A percentile compares a stretch with the other conserved stretches of the same genome.
phyloP scores from a whole-genome alignment of 495 filamentous ascomycete species.

The Aspergillus heteromorphus region DNA sequence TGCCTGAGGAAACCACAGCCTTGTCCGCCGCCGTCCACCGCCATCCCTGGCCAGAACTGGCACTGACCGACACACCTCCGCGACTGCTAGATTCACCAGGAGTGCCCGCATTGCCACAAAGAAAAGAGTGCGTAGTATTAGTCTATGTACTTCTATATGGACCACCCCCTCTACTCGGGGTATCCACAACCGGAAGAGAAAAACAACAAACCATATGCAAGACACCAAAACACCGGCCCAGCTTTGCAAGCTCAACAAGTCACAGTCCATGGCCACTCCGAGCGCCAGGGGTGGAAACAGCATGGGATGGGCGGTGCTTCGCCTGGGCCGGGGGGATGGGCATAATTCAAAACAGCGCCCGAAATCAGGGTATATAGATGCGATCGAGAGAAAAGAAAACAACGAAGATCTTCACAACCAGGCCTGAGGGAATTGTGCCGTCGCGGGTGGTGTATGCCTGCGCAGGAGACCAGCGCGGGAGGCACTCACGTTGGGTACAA shows the following conservation, averaged over 20 bases:
- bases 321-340: not conserved
- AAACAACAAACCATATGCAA: slow-evolving; percentile 1
- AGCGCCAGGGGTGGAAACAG: not conserved
- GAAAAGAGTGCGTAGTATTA: slow-evolving; percentile 7
- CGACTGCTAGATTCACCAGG: no score
- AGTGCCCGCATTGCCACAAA: not conserved
- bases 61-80: no score
- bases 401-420: not conserved
- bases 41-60: not conserved
- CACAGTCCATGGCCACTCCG: not conserved
- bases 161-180: slow-evolving; percentile 8
- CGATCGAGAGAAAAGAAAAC: not conserved
- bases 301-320: not conserved
- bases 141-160: slow-evolving; percentile 15
- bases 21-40: not conserved
- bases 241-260: slow-evolving; percentile 3
- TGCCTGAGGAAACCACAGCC: not conserved
- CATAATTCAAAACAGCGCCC: not conserved
- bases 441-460: not conserved
- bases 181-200: slow-evolving; percentile 2
- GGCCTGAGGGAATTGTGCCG: not conserved
- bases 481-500: not conserved
- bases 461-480: not conserved
- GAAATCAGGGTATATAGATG: slow-evolving; percentile 1
- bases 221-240: slow-evolving; percentile 6